Evolutionary conservation across 768 basidiomycete genomes (phyloP).

Genomic region (Auriculariales sp.): DNA sequence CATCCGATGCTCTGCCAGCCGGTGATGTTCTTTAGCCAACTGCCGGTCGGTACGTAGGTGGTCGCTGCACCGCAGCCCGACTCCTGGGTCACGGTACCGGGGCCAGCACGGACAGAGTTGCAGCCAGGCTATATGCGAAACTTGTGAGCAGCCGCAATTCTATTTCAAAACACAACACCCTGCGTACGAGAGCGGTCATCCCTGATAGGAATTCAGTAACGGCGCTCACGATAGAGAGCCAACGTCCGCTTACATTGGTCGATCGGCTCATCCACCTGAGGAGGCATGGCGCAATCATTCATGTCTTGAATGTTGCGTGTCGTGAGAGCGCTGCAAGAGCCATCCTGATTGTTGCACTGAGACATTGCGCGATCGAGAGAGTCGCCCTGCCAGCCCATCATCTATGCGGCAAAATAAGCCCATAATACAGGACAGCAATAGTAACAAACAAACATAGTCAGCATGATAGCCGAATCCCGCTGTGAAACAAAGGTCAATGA

Average conservation of each 20-base stretch:
- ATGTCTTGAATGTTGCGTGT: slow-evolving; percentile 5
- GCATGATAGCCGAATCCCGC: slow-evolving; percentile 7
- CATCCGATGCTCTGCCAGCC: slow-evolving; percentile 7
- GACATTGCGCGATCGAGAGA: slow-evolving; percentile 2
- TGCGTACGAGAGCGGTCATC: no score
- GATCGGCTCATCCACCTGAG: slow-evolving; percentile 5
- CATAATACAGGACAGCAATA: not conserved
- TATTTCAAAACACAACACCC: no score
- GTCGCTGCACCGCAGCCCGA: slow-evolving; percentile 3
- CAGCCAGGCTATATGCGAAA: slow-evolving; percentile 1
- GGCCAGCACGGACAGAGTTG: slow-evolving; percentile 2
- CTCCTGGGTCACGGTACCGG: not conserved
- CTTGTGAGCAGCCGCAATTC: no score
- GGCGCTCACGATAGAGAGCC: not conserved
- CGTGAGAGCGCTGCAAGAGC: slow-evolving; percentile 3
- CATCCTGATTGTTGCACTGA: slow-evolving; percentile 3
- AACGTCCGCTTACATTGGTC: slow-evolving; percentile 3
- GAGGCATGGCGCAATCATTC: slow-evolving; percentile 6
- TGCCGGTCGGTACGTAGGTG: not conserved
- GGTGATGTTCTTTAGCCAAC: not conserved
- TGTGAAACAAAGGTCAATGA: not conserved
- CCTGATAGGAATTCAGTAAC: not conserved
- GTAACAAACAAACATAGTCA: not conserved
- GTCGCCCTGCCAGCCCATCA: slow-evolving; percentile 7
- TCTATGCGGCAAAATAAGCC: not conserved